Evolutionary conservation across 768 basidiomycete species (phyloP), one percentile per base, ranked within the genome.

Genomic region (Tubosaeta brunneosetosa): DNA sequence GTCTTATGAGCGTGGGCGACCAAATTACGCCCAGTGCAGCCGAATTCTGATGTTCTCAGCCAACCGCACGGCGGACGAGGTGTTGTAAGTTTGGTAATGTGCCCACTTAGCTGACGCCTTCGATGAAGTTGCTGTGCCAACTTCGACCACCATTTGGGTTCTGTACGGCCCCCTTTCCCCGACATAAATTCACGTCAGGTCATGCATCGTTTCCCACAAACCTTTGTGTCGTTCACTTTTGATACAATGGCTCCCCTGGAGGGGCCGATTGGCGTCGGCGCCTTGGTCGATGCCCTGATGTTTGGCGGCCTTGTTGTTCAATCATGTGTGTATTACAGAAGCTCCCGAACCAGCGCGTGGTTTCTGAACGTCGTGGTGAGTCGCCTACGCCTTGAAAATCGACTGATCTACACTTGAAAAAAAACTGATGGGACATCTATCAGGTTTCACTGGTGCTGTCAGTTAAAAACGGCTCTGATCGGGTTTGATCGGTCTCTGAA

Each of bases 261-360:
- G 48, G 65, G 66, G 44, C 65, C 64, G 6, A 50, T 67, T 17
- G 48, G 53, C 32, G 25, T 66, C 27, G 61, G 63, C 31, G 47
- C 56, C 10, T 49, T 68, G 33, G 32, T 63, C 44, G 56, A 58
- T 33, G 61, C 66, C 16, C 32, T 60, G 44, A 43, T 66, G 50
- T 49, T 67, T 2, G 65, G 65, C 47, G 61, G 66, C 34, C 50
- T 46, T 40, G 43, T 67, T 33, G 51, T 67, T 34, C 65, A 66
- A 49, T 61, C 58, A 6, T 63, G 55, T 51, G 45, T 66, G 43
- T 67, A 66, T 51, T 66, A 52, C 63, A 58, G 54, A 14, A 66
- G 58, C 37, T 43, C 56, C 44, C 50, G 47, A 44, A 38, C 50
- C 3, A 54, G 61, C 19, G 6, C 29, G 17, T 63, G 61, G 58